Base-by-base conservation (phyloP, 495 filamentous ascomycete genomes). In the Aspergillus avenaceus region DNA sequence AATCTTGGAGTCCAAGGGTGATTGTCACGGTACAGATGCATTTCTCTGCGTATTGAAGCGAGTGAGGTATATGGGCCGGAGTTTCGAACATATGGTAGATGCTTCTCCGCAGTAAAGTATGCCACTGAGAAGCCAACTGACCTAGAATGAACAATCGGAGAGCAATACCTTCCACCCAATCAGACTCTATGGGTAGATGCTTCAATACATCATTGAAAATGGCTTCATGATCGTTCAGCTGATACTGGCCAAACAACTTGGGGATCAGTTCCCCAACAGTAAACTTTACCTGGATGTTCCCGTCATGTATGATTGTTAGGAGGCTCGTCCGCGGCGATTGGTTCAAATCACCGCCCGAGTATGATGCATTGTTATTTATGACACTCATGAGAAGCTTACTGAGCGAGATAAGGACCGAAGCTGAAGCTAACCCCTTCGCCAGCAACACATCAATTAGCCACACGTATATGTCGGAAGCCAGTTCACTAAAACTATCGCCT, bases 71-170 rank as follows among this genome's bases (percentile, higher is more conserved):
- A 32, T 78, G 79, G 5, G 84, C 90, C 1, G 93, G 84, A 0
- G 83, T 90, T 64, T 97, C 93, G 56, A 96, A 93, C 19, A 96
- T 90, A 64, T 91, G 85, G 64, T 96, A 97, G 16, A 95, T 86
- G 53, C 86, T 86, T 52, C 85, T 84, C 43, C 88, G 86, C 40
- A 91, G 72, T 46, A 92, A 76, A 5, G 87, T 95, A 49, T 84
- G 82, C 91, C 87, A 96, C 53, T 66, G 64, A 23, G 88, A 86
- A 36, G 86, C 92, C 31, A 99, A 69, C 52, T 78, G 79, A 4
- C 83, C 77, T 9, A 96, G 73, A 22, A 87, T 80, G 57, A 87
- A 82, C 7, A 97, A 70, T 13, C 95, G 84, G 36, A 93, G 75
- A 3, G 90, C 89, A 53, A 97, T 90, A 5, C 91, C 91, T 70